A percentile compares a stretch with the other conserved stretches of the same genome.
phyloP scores from a whole-genome alignment of 2,329 filamentous ascomycete genomes.

The Pochonia chlamydosporia region DNA sequence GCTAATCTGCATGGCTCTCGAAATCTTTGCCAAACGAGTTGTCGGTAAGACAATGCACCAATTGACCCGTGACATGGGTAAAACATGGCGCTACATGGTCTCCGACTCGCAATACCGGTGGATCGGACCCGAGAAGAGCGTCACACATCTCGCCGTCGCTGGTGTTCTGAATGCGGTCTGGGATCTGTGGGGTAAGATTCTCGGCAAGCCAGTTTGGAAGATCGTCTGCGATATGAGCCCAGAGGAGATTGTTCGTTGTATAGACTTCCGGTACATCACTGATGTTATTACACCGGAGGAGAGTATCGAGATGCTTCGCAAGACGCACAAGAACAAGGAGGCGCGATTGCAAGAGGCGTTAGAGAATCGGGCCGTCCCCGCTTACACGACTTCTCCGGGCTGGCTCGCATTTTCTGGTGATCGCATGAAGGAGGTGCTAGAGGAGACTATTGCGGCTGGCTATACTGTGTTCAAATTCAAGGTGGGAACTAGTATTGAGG shows the following conservation, averaged over 20 bases:
- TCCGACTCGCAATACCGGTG: conserved; percentile 85
- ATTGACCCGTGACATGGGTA: conserved; percentile 74
- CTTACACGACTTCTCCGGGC: conserved; percentile 84
- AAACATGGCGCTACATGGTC: conserved; percentile 86
- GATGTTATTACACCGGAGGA: conserved; percentile 87
- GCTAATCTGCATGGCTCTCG: conserved; percentile 81
- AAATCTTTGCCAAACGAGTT: conserved; percentile 70
- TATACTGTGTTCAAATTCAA: conserved; percentile 90
- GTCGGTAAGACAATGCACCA: conserved; percentile 69
- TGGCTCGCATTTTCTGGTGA: conserved; percentile 90
- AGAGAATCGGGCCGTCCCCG: conserved; percentile 69
- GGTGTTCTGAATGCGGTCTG: conserved; percentile 87
- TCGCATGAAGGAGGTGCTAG: conserved; percentile 71
- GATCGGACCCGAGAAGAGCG: conserved; percentile 92
- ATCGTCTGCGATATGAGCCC: conserved; percentile 87
- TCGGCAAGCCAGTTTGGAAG: conserved; percentile 84
- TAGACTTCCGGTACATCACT: conserved; percentile 93
- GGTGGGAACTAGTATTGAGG: conserved; percentile 68
- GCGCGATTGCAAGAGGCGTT: conserved; percentile 69
- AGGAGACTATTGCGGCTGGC: conserved; percentile 69
- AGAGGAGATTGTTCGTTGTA: conserved; percentile 78
- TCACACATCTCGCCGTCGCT: conserved; percentile 85
- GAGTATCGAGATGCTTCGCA: conserved; percentile 64
- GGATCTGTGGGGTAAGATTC: conserved; percentile 90
- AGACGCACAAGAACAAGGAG: conserved; percentile 61